Evolutionary conservation across 768 basidiomycete species (phyloP).

Genomic region (Chalciporus chontae): DNA sequence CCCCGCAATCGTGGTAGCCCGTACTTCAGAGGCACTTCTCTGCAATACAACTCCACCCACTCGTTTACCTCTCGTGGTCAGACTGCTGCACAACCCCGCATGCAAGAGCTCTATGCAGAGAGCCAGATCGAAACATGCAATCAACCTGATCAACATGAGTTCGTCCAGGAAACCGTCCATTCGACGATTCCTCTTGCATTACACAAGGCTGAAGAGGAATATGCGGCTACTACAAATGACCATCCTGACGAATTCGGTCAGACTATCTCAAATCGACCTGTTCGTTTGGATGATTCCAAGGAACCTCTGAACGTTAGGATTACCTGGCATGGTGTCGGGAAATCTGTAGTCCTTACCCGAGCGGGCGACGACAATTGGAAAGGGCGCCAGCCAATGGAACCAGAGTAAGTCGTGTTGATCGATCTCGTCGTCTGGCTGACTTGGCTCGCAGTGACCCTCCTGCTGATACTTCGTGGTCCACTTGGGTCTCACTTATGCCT

Average conservation of each 20-base stretch:
- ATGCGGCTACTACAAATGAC: conserved; percentile 13
- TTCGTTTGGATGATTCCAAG: conserved; percentile 23
- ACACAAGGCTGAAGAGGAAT: conserved; percentile 32
- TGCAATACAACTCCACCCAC: conserved; percentile 42
- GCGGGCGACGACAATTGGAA: conserved; percentile 78
- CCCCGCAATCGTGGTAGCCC: conserved; percentile 30
- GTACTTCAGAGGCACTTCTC: conserved; percentile 34
- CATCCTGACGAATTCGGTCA: conserved; percentile 19
- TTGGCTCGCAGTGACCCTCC: conserved; percentile 25
- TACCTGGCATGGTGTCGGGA: conserved; percentile 63
- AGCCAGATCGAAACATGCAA: conserved; percentile 31
- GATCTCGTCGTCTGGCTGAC: conserved; percentile 15
- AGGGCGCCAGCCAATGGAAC: conserved; percentile 60
- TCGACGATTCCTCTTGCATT: conserved; percentile 62
- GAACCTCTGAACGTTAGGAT: conserved; percentile 47
- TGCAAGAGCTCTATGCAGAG: conserved; percentile 45
- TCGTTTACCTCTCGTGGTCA: conserved; percentile 38
- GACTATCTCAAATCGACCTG: conserved; percentile 13
- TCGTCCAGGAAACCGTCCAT: conserved; percentile 55
- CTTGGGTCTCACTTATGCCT: conserved; percentile 59
- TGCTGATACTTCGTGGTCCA: conserved; percentile 34
- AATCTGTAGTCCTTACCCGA: conserved; percentile 61
- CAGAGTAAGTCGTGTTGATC: conserved; percentile 45
- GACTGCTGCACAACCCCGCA: conserved; percentile 33
- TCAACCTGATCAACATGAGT: conserved; percentile 33